Conservation (phyloP, 192 early-diverging fungal genomes). For the Dimargaris xerosporica region DNA sequence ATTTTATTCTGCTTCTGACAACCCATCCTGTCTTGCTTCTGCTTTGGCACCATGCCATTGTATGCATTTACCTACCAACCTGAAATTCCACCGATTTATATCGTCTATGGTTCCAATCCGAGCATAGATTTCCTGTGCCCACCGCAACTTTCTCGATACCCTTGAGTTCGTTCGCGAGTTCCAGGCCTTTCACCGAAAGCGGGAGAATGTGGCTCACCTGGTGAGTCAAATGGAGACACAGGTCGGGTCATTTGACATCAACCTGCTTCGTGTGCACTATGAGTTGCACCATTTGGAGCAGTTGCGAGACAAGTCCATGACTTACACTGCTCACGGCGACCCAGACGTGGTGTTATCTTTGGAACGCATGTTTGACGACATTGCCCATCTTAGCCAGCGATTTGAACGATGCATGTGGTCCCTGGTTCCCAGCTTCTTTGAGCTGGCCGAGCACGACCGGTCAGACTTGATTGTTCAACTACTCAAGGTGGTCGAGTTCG, state of each 20-base stretch:
- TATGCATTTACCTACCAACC: too few species aligned
- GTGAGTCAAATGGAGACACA: constrained; percentile 43
- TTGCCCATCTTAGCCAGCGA: constrained; percentile 63
- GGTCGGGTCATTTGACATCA: constrained; percentile 31
- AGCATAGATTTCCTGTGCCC: constrained; percentile 67
- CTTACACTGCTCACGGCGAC: constrained; percentile 32
- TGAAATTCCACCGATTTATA: too few species aligned
- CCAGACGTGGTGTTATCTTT: constrained; percentile 75
- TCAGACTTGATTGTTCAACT: constrained; percentile 67
- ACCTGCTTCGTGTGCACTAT: constrained; percentile 78
- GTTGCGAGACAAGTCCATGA: constrained; percentile 73
- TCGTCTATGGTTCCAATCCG: too few species aligned
- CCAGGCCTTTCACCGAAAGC: constrained; percentile 67
- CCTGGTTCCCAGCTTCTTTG: constrained; percentile 61
- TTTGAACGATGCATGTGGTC: constrained; percentile 85
- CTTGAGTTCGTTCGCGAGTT: constrained; percentile 77
- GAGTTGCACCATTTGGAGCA: constrained; percentile 73
- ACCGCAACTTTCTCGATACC: constrained; percentile 88
- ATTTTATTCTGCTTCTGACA: too few species aligned
- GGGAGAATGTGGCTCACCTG: constrained; percentile 51
- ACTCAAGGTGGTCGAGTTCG: constrained; percentile 87
- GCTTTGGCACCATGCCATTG: too few species aligned
- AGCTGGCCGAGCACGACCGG: constrained; percentile 54
- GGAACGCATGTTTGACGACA: constrained; percentile 65
- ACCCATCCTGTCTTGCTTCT: too few species aligned